phyloP scores from a whole-genome alignment of 139 green algal species.

The Chlorella sp. region DNA sequence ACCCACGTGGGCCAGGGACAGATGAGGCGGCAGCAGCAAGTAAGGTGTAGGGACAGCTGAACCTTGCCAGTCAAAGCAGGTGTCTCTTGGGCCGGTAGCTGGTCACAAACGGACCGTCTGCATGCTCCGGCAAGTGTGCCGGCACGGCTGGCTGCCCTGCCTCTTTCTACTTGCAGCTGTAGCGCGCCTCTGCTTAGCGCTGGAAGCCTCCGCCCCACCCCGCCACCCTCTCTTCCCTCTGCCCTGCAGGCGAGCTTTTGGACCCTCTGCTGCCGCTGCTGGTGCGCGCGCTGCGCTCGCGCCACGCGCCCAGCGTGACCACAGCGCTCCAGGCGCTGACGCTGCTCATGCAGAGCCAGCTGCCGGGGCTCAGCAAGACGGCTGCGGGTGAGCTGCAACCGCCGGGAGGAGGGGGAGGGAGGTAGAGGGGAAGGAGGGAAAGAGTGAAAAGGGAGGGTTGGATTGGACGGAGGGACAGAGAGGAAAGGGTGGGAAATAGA shows the following conservation, averaged over 20 bases:
- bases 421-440: too few species aligned
- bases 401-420: too few species aligned
- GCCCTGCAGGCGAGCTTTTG: slow-evolving; percentile 58
- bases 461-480: too few species aligned
- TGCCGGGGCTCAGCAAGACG: slow-evolving; percentile 51
- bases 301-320: slow-evolving; percentile 58
- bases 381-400: neutral
- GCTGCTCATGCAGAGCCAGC: slow-evolving; percentile 59
- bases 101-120: neutral
- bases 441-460: too few species aligned
- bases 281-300: slow-evolving; percentile 59
- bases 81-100: neutral
- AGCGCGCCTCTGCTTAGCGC: neutral
- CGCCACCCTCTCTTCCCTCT: neutral
- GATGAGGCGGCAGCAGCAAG: too few species aligned
- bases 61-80: too few species aligned
- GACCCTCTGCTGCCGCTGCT: slow-evolving; percentile 80
- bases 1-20: too few species aligned
- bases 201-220: neutral
- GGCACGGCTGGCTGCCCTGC: neutral
- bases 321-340: slow-evolving; percentile 66
- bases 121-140: neutral
- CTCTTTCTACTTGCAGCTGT: neutral
- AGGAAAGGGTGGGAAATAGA: too few species aligned
- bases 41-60: too few species aligned